Conservation (phyloP, 2,329 filamentous ascomycete genomes). For the Cladosporium sp. region DNA sequence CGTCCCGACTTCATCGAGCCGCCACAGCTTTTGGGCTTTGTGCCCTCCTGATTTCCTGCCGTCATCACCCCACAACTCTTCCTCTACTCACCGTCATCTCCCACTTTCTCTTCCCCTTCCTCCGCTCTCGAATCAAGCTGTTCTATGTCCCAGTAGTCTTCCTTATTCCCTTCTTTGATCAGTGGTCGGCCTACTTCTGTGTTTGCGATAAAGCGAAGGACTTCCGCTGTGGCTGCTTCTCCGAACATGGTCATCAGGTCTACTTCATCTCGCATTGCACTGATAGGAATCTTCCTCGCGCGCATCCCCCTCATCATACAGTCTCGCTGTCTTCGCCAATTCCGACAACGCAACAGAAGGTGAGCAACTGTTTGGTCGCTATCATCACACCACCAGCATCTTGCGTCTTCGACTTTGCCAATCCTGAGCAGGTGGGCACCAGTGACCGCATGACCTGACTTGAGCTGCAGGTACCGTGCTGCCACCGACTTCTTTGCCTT, state of each 20-base stretch:
- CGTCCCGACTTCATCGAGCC: too few relatives aligned
- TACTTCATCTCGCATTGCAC: not conserved
- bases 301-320: slow-evolving; percentile 3
- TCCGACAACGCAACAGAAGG: slow-evolving; percentile 8
- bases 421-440: slow-evolving; percentile 6
- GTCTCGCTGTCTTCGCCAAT: slow-evolving; percentile 14
- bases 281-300: not conserved
- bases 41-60: too few relatives aligned
- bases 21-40: too few relatives aligned
- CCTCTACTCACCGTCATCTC: too few relatives aligned
- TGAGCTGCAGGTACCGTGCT: slow-evolving; percentile 2
- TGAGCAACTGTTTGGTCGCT: slow-evolving; percentile 9
- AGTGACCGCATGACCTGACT: slow-evolving; percentile 10
- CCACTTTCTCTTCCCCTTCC: too few relatives aligned
- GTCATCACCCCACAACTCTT: too few relatives aligned
- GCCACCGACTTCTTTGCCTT: slow-evolving; percentile 7
- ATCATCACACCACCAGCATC: slow-evolving; percentile 6
- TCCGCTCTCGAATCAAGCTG: too few relatives aligned
- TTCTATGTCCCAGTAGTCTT: too few relatives aligned
- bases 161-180: too few relatives aligned
- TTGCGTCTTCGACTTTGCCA: slow-evolving; percentile 4
- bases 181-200: too few relatives aligned
- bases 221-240: too few relatives aligned
- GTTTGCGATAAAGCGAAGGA: too few relatives aligned
- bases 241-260: not conserved